Base-by-base conservation (phyloP, 202 grass and related monocot genomes). In the Schoenoplectus tabernaemontani region DNA sequence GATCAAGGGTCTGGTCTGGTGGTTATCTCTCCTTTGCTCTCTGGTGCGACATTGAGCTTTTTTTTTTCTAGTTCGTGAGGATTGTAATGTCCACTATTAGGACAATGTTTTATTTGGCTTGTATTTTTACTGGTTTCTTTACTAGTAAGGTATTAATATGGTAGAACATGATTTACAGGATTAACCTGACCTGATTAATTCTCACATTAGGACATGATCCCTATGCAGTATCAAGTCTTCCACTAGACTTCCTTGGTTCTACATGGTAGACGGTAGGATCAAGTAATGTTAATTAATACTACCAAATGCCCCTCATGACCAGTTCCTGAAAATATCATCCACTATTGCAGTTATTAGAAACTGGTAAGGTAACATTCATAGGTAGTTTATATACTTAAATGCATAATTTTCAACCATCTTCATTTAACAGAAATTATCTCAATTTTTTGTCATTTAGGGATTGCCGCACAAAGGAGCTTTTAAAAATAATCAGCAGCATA, bases 1-100 rank as follows among this genome's bases (percentile, higher is more conserved):
- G 86, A 84, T 97, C 89, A 82, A 93, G 92, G 89, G 84, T 97
- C 53, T 97, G 94, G 94, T 93, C 86, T 82, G 91, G 80, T 75
- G 88, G 87, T 87, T 83, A 82, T 76, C 77, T 92, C 66, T 92
- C 89, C 74, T 88, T 93, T 87, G 89, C 86, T 83, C 87, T 97
- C 76, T 97, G 94, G 94, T 97, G 93, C 82, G 53, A 63, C 54
- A 86, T 89, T 81, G 51, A 83, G 59, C 69, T 82, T 89, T 87
- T 81, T 50, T 68, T 59, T 88, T 15, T 53, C 71, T 78, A n/a
- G n/a, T 56, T 72, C 73, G 53, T 76, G 15, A 59, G 30, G 13
- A 47, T 26, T 41, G 50, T 53, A 56, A 67, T 34, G 59, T 44
- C 5, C 12, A 51, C 43, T 72, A 23, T 44, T 73, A 50, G 12